Percentiles rank a stretch among this genome's conserved stretches.
phyloP scores from a whole-genome alignment of 139 green algal species.

The Closterium sp. region DNA sequence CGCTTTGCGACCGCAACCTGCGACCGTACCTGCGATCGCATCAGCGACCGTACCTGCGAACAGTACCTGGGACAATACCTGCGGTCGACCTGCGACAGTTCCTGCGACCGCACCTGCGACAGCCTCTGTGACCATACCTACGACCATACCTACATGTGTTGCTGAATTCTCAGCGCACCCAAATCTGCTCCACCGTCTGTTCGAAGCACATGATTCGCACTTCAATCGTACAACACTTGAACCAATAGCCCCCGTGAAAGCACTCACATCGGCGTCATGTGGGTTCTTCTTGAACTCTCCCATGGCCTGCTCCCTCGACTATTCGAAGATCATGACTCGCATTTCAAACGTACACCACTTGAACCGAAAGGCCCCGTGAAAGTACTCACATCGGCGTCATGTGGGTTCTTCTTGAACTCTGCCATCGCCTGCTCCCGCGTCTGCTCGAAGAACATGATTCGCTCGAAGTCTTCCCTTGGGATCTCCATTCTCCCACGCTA shows the following conservation, averaged over 20 bases:
- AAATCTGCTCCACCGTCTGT: slow-evolving; percentile 69
- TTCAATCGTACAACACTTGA: too few species aligned
- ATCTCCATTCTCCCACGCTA: slow-evolving; percentile 16
- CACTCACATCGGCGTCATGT: slow-evolving; percentile 72
- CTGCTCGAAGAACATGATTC: slow-evolving; percentile 87
- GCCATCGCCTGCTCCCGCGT: slow-evolving; percentile 71
- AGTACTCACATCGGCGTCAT: slow-evolving; percentile 70
- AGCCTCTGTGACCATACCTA: too few species aligned
- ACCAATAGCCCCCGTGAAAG: too few species aligned
- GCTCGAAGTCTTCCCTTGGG: slow-evolving; percentile 50
- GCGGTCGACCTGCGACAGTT: too few species aligned
- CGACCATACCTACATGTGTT: too few species aligned
- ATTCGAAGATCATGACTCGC: slow-evolving; percentile 83
- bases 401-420: slow-evolving; percentile 76
- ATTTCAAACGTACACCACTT: too few species aligned
- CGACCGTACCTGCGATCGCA: too few species aligned
- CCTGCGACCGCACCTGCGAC: too few species aligned
- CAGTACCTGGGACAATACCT: too few species aligned
- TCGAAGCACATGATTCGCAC: slow-evolving; percentile 85
- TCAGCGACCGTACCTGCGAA: too few species aligned
- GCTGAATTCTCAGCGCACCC: slow-evolving; percentile 35
- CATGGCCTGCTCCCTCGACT: slow-evolving; percentile 71
- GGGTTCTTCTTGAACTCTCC: slow-evolving; percentile 75
- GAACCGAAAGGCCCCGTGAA: too few species aligned
- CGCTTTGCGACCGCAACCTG: too few species aligned